Conservation (phyloP, 2,329 filamentous ascomycete species). For the Hymenotorrendiella dingleyae region DNA sequence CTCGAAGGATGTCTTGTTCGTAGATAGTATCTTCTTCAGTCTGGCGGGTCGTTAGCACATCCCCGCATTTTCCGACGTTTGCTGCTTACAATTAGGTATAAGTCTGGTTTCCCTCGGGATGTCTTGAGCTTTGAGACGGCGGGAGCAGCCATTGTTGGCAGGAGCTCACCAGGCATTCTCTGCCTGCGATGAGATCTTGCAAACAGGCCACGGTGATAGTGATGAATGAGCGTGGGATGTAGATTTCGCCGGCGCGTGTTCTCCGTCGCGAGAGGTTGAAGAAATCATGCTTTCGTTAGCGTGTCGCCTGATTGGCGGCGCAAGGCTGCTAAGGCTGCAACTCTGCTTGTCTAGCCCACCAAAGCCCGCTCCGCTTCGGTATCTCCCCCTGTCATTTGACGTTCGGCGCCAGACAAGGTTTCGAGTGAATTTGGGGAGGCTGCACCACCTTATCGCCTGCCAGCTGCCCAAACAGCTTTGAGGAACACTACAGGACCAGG, state of each 20-base stretch:
- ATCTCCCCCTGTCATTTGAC: no score
- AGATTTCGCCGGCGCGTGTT: slow-evolving; percentile 15
- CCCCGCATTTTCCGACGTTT: not conserved
- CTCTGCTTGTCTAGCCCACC: no score
- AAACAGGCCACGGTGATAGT: slow-evolving; percentile 17
- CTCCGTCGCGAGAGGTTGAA: slow-evolving; percentile 15
- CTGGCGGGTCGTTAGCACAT: slow-evolving; percentile 39
- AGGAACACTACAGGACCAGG: no score
- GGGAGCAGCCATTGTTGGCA: slow-evolving; percentile 31
- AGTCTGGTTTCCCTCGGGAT: slow-evolving; percentile 28
- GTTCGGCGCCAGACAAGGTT: slow-evolving; percentile 19
- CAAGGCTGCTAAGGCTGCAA: not conserved
- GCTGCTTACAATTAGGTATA: slow-evolving; percentile 32
- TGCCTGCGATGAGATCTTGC: slow-evolving; percentile 23
- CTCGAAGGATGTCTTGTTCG: slow-evolving; percentile 89
- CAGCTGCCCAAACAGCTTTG: slow-evolving; percentile 4
- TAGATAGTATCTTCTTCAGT: slow-evolving; percentile 88
- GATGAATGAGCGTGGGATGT: slow-evolving; percentile 11
- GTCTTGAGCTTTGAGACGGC: slow-evolving; percentile 27
- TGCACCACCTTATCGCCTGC: slow-evolving; percentile 18
- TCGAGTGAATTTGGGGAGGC: slow-evolving; percentile 12
- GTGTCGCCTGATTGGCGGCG: slow-evolving; percentile 8
- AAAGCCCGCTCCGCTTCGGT: no score
- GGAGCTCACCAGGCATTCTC: slow-evolving; percentile 32
- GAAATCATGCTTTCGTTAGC: slow-evolving; percentile 13